A percentile compares a stretch with the other conserved stretches of the same genome.
phyloP scores from a whole-genome alignment of 768 basidiomycete species.

The Leccinum uliginosum region DNA sequence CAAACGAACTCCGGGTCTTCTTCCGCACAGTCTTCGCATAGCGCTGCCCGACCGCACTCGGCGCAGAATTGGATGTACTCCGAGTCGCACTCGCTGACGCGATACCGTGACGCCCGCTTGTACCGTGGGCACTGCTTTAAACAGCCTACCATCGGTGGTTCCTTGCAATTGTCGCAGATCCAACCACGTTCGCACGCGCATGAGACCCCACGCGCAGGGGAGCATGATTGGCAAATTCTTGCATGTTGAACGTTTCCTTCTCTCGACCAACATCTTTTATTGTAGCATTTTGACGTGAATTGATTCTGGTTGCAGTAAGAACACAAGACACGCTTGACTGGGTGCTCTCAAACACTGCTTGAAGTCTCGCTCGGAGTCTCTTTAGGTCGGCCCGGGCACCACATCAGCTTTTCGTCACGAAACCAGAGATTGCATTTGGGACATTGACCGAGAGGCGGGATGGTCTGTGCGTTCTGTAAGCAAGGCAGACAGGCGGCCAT shows the following conservation, averaged over 20 bases:
- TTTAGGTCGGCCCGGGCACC: slow-evolving; percentile 23
- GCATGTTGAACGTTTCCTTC: background rate
- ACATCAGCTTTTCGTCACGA: slow-evolving; percentile 13
- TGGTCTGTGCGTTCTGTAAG: background rate
- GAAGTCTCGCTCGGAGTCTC: background rate
- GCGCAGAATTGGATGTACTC: slow-evolving; percentile 20
- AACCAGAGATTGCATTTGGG: slow-evolving; percentile 21
- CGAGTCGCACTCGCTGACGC: slow-evolving; percentile 15
- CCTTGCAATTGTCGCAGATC: slow-evolving; percentile 22
- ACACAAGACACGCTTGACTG: slow-evolving; percentile 14
- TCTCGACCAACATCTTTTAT: slow-evolving; percentile 17
- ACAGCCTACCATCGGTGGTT: slow-evolving; percentile 2
- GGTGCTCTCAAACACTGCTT: slow-evolving; percentile 8
- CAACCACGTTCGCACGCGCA: slow-evolving; percentile 18
- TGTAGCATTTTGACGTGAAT: slow-evolving; percentile 7
- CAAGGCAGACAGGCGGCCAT: slow-evolving; percentile 8
- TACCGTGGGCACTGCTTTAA: slow-evolving; percentile 18
- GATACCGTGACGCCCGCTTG: slow-evolving; percentile 12
- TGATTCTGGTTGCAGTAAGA: background rate
- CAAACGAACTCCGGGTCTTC: too few relatives aligned
- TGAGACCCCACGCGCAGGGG: slow-evolving; percentile 16
- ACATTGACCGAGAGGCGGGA: slow-evolving; percentile 16
- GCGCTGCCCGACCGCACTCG: slow-evolving; percentile 16
- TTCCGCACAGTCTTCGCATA: background rate
- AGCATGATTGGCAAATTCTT: slow-evolving; percentile 16